A percentile compares a stretch with the other conserved stretches of the same genome.
phyloP scores from a whole-genome alignment of 805 yeast genomes.

The Yamadazyma tumulicola region DNA sequence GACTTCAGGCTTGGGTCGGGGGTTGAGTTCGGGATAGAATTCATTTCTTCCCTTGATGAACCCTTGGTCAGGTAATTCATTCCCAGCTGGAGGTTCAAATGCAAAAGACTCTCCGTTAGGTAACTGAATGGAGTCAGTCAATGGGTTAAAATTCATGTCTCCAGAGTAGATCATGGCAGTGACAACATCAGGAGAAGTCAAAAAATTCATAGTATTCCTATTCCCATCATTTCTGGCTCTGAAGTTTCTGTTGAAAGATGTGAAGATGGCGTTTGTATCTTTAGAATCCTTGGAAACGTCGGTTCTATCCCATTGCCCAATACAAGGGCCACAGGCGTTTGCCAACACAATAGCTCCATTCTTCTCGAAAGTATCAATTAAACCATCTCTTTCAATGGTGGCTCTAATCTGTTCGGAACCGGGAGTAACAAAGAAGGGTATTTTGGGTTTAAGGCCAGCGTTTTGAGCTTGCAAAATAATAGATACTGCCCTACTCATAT shows the following conservation, averaged over 20 bases:
- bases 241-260: constrained; percentile 97
- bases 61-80: constrained; percentile 77
- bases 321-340: constrained; percentile 99
- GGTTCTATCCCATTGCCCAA: constrained; percentile 98
- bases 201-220: constrained; percentile 94
- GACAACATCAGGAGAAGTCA: constrained; percentile 98
- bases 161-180: constrained; percentile 97
- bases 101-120: constrained; percentile 69
- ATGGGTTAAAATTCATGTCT: constrained; percentile 86
- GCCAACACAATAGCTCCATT: constrained; percentile 92
- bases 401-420: constrained; percentile 99
- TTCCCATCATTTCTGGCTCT: constrained; percentile 98
- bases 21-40: constrained; percentile 72
- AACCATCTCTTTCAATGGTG: constrained; percentile 93
- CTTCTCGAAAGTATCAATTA: constrained; percentile 71
- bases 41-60: constrained; percentile 71
- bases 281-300: constrained; percentile 63
- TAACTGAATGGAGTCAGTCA: constrained; percentile 75
- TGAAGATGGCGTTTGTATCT: constrained; percentile 84
- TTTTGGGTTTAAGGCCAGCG: constrained; percentile 85
- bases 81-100: constrained; percentile 78
- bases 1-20: constrained; percentile 59
- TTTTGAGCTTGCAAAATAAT: constrained; percentile 81
- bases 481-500: constrained; percentile 94
- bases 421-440: constrained; percentile 93